Percentiles rank a stretch among this genome's conserved stretches.
These are phyloP conservation scores for Nemania sp. DNA, from an alignment of 2,329 filamentous ascomycete genomes.

Conservation along the genomic window DNA sequence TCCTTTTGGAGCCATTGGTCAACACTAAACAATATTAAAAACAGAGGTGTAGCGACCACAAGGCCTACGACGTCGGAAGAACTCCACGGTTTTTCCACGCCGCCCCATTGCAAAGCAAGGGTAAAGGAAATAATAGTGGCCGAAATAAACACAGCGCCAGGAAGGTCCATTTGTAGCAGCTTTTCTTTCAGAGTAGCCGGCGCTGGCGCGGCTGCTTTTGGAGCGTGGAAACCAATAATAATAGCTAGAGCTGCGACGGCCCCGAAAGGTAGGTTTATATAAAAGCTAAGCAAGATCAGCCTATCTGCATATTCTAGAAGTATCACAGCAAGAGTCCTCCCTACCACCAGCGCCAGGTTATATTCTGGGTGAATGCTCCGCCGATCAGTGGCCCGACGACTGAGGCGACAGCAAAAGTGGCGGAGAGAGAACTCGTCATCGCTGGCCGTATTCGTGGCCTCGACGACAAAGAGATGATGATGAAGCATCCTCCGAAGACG, in stretches of 20 bases:
- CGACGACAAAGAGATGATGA: background rate
- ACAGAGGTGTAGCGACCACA: slow-evolving; percentile 7
- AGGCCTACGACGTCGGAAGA: slow-evolving; percentile 12
- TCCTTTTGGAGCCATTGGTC: slow-evolving; percentile 22
- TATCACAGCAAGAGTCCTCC: no score
- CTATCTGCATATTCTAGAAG: no score
- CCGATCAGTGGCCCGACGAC: background rate
- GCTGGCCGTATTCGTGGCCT: background rate
- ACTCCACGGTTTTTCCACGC: slow-evolving; percentile 12
- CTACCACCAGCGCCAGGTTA: slow-evolving; percentile 5
- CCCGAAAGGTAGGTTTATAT: slow-evolving; percentile 33
- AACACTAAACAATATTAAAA: slow-evolving; percentile 13
- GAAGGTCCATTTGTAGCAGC: slow-evolving; percentile 21
- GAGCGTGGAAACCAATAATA: slow-evolving; percentile 12
- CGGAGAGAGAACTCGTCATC: background rate
- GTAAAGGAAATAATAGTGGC: slow-evolving; percentile 19
- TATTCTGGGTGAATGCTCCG: background rate
- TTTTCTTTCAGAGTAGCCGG: slow-evolving; percentile 18
- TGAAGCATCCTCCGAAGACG: background rate
- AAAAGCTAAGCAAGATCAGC: slow-evolving; percentile 23
- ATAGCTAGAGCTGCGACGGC: slow-evolving; percentile 16
- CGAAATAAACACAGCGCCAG: slow-evolving; percentile 9
- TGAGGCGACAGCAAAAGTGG: background rate
- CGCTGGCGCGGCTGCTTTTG: slow-evolving; percentile 12
- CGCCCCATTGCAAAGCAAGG: slow-evolving; percentile 20